Evolutionary conservation across 1,284 basidiomycete genomes (phyloP), one percentile per base, ranked within the genome.

Genomic region (Ustilago cynodontis): DNA sequence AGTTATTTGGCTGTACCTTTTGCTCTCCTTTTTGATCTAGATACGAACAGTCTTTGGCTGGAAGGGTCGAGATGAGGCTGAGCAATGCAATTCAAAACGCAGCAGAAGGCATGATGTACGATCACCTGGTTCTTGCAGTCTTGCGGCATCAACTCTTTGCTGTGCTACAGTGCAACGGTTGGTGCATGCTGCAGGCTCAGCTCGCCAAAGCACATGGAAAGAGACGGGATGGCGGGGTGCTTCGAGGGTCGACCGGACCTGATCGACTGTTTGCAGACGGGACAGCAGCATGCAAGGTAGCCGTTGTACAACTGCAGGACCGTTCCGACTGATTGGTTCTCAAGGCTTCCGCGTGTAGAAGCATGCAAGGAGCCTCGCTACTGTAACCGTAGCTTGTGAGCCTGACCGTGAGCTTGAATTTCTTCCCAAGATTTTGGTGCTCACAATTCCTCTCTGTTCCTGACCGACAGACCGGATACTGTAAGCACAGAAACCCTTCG

Each of bases 301-400:
- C 14, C 16, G 9, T 20, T 22, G 43, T 16, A 41, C 22, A 11
- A 4, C 10, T 16, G 22, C 49, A 28, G 9, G 51, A 2, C 51
- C 18, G 51, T 52, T 52, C 51, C 51, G 51, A 52, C 51, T 35
- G 31, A 7, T 52, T 52, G 51, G 51, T 33, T 35, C 29, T 31
- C 14, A 16, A 20, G 51, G 24, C 16, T 52, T 52, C 51, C 51
- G 26, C 26, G 51, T 52, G 51, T 33, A 52, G 29, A 52, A 52
- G 2, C 51, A 52, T 52, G 51, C 51, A 52, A 52, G 51, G 51
- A 29, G 51, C 5, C 35, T 37, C 35, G 35, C 35, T 37, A 37
- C 8, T 13, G 8, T 37, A 6, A 37, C 8, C 14, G 9, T 37
- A 37, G 35, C 35, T 13, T 37, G 14, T 37, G 35, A 37, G 9